Percentiles rank a stretch among this genome's conserved stretches.
Conservation (phyloP, 306 rosid species). For the Carpinus fangiana region DNA sequence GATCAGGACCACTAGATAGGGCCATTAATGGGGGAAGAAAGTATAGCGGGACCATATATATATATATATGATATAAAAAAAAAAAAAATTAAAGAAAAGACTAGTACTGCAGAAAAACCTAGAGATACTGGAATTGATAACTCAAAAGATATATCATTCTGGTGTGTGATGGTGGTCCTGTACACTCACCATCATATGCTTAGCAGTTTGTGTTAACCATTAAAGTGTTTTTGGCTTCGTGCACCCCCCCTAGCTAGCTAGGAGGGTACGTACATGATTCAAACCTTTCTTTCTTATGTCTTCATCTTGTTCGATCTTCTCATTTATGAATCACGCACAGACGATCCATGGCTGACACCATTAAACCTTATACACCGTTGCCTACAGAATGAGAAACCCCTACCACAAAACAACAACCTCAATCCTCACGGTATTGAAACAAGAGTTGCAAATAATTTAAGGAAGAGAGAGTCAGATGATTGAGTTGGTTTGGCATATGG, state of each 20-base stretch:
- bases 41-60: slow-evolving; percentile 15
- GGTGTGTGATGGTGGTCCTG: slow-evolving; percentile 47
- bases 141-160: slow-evolving; percentile 36
- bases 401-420: no score
- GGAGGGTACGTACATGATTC: neutral
- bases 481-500: no score
- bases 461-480: no score
- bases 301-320: neutral
- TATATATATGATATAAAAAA: no score
- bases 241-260: neutral
- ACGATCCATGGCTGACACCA: no score
- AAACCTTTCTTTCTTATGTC: no score
- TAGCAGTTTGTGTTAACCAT: slow-evolving; percentile 50
- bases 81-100: slow-evolving; percentile 18
- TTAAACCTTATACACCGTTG: no score
- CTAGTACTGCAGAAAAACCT: slow-evolving; percentile 32
- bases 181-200: slow-evolving; percentile 19
- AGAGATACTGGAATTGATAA: slow-evolving; percentile 46
- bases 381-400: no score
- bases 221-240: slow-evolving; percentile 28
- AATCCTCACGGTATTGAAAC: no score
- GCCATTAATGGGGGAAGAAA: slow-evolving; percentile 34
- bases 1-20: slow-evolving; percentile 31
- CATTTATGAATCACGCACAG: neutral
- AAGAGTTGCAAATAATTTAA: no score